Base-by-base conservation (phyloP, 257 asterid species). In the Capsicum chinense region DNA sequence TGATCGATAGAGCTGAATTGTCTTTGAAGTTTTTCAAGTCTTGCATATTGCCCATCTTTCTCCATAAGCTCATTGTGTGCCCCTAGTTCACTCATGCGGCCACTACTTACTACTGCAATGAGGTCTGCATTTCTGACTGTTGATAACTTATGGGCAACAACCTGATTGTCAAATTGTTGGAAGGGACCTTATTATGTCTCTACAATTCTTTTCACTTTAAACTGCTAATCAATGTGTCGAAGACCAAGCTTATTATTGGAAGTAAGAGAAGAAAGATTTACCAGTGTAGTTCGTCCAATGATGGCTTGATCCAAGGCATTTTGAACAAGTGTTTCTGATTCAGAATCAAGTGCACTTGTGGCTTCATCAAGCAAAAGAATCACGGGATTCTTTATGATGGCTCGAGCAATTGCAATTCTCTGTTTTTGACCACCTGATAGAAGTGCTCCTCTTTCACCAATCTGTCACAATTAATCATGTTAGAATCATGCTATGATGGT, bases 321-420 rank as follows among this genome's bases (percentile, higher is more conserved):
- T 57, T 95, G 99, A 70, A 95, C 97, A 15, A 93, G 92, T 76
- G 87, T 90, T 84, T 95, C 98, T 13, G 99, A 95, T 81, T 94
- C 98, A 26, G 97, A 90, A 81, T 94, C 99, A 37, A 95, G 97
- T 16, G 99, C 99, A 82, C 99, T 95, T 44, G 99, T 95, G 14
- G 98, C 98, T 83, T 95, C 98, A 68, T 95, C 98, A 26, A 95
- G 97, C n/a, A 95, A 89, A 82, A 95, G 97, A 84, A 95, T 91
- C 57, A 88, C 90, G 2, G 98, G 95, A 73, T 95, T 93, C 83
- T 93, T 87, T 48, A 95, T 84, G 19, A 93, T 86, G 86, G 98
- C 98, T 89, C 98, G 87, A 9, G 98, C 97, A 76, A 95, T 95
- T 0, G 98, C 95, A n/a, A 95, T 92, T 80, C 98, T 84, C 81